Base-by-base conservation (phyloP, 2,329 filamentous ascomycete species). In the Xylariaceae sp. region DNA sequence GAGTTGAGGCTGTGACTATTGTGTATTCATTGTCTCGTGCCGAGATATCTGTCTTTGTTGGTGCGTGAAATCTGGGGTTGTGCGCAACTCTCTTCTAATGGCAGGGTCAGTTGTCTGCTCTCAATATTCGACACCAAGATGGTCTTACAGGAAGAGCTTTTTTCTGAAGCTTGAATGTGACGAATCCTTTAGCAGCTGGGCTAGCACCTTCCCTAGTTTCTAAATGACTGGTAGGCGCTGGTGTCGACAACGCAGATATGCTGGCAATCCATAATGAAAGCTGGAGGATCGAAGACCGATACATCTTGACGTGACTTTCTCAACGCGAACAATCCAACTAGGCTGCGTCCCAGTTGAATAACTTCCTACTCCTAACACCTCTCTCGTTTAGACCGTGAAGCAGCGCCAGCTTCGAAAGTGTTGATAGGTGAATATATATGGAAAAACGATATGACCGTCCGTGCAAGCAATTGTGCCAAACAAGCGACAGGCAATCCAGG, bases 201-300 rank as follows among this genome's bases (percentile, higher is more conserved):
- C 48, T 46, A 45, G 49, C 40, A 39, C 48, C 50, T 50, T 14
- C 48, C 17, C 55, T 51, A 48, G 48, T 42, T 28, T 59, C 47
- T 45, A 42, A 19, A 44, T 50, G 50, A 36, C 19, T 45, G 38
- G 47, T 43, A 1, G 49, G 34, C n/a, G 44, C 33, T 28, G 48
- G 80, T 5, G 75, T 75, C 45, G 68, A 77, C 63, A 82, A 79
- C 47, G 79, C 79, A 47, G 73, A 65, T 49, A 71, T 70, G 45
- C 71, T 66, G 38, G 73, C 68, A 49, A 72, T 69, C 69, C 74
- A 80, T 63, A 81, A 63, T 59, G 75, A 72, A 63, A 82, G 64
- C 62, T 75, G 75, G 53, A 76, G 59, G 53, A 73, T 43, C 12
- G 56, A 58, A 50, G 45, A 50, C 45, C 48, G 55, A 63, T 63